phyloP scores from a whole-genome alignment of 2,329 filamentous ascomycete species.

The Colletotrichum sojae region DNA sequence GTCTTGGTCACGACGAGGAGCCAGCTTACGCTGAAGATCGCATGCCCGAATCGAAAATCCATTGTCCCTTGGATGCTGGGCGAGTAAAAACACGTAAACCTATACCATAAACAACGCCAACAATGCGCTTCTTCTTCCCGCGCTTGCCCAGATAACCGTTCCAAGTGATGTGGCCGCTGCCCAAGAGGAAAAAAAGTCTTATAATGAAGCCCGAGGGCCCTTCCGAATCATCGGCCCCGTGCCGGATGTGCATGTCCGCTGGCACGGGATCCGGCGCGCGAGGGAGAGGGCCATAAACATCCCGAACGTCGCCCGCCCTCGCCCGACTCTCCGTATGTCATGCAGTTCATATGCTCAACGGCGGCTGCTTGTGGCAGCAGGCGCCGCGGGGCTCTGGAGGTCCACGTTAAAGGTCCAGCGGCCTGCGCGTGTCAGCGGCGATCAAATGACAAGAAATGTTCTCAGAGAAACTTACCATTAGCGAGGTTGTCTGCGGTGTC shows the following conservation, averaged over 20 bases:
- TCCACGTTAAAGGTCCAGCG: conserved; percentile 63
- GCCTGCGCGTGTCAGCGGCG: conserved; percentile 52
- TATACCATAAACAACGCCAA: conserved; percentile 37
- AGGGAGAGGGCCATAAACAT: neutral
- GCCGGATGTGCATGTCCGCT: neutral
- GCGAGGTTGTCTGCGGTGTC: conserved; percentile 95
- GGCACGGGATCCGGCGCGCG: no score
- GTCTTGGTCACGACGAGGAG: no score
- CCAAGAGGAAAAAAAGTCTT: neutral
- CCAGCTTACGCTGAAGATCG: neutral
- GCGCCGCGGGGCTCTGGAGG: conserved; percentile 43
- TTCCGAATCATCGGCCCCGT: neutral
- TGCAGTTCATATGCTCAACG: conserved; percentile 40
- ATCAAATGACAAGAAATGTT: conserved; percentile 49
- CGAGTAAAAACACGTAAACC: conserved; percentile 26
- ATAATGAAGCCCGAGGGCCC: neutral
- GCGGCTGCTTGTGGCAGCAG: conserved; percentile 45
- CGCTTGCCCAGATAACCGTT: conserved; percentile 17
- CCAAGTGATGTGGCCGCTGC: neutral
- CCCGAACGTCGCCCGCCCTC: neutral
- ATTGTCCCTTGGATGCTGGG: conserved; percentile 33
- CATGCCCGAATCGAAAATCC: conserved; percentile 23
- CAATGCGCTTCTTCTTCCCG: conserved; percentile 32
- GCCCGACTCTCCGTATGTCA: conserved; percentile 3
- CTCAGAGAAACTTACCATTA: conserved; percentile 70